Conservation (phyloP, 805 yeast species). For the Lachancea nothofagi region DNA sequence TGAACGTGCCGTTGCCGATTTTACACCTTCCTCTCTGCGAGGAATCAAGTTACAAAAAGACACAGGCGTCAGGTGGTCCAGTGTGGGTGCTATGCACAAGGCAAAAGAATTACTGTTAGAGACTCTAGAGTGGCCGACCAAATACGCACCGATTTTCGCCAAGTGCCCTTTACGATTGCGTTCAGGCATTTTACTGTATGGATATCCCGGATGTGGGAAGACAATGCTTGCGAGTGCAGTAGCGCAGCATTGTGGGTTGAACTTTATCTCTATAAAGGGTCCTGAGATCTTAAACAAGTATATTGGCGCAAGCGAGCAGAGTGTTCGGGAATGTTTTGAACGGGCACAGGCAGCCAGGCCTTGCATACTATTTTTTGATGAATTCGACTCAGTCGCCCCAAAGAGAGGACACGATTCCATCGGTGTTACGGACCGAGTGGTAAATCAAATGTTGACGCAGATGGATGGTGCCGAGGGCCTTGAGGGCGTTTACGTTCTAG, state of each 20-base stretch:
- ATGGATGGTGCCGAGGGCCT: conserved; percentile 99
- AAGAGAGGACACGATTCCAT: conserved; percentile 97
- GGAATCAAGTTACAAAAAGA: conserved; percentile 81
- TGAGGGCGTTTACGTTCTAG: conserved; percentile 93
- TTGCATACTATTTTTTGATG: conserved; percentile 88
- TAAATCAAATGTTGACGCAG: conserved; percentile 92
- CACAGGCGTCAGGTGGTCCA: conserved; percentile 60
- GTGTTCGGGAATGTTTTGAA: conserved; percentile 87
- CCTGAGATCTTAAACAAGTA: conserved; percentile 93
- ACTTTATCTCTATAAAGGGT: conserved; percentile 89
- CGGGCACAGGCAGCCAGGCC: conserved; percentile 94
- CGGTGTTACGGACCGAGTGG: conserved; percentile 96
- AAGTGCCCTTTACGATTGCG: conserved; percentile 81
- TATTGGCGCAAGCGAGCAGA: conserved; percentile 95
- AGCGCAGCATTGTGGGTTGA: conserved; percentile 88
- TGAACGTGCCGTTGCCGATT: conserved; percentile 55
- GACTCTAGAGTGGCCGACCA: conserved; percentile 96
- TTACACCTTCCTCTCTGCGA: conserved; percentile 73
- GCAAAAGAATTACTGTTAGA: conserved; percentile 75
- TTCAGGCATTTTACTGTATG: conserved; percentile 86
- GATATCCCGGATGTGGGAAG: conserved; percentile 98
- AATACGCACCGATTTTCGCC: conserved; percentile 90
- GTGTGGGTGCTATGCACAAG: conserved; percentile 79
- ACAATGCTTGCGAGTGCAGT: conserved; percentile 89
- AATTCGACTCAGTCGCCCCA: conserved; percentile 95